Conservation (phyloP, 139 green algal species). For the Chlamydomonas sp. region DNA sequence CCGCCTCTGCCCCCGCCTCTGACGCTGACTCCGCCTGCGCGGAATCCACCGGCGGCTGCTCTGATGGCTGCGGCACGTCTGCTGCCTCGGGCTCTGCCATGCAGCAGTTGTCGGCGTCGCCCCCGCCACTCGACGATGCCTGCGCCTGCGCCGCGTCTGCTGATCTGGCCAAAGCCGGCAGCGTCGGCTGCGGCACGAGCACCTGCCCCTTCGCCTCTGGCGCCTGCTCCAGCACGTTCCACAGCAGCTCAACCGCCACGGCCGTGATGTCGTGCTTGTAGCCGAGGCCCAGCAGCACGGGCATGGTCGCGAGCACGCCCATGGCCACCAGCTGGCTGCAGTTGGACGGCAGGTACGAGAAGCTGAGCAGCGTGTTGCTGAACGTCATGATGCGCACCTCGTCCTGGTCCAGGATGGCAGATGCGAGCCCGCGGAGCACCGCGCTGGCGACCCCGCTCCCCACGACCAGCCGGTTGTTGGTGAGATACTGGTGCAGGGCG, state of each 20-base stretch:
- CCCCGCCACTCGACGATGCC: neutral
- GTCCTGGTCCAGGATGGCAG: constrained; percentile 3
- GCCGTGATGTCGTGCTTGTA: constrained; percentile 13
- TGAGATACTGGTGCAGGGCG: constrained; percentile 26
- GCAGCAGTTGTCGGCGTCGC: neutral
- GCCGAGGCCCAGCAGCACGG: constrained; percentile 16
- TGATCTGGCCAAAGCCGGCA: constrained; percentile 15
- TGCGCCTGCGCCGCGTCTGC: neutral
- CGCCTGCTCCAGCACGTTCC: constrained; percentile 32
- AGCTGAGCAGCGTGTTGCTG: neutral
- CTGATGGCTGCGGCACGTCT: neutral
- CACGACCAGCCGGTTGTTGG: constrained; percentile 12
- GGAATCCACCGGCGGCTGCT: too few relatives aligned
- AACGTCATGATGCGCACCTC: constrained; percentile 13
- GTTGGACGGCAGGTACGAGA: constrained; percentile 29
- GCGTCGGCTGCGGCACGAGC: constrained; percentile 10
- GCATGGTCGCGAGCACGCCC: constrained; percentile 24
- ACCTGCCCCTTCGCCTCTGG: constrained; percentile 6
- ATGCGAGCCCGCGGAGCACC: constrained; percentile 17
- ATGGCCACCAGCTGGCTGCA: constrained; percentile 14
- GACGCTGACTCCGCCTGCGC: too few relatives aligned
- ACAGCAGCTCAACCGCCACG: constrained; percentile 27
- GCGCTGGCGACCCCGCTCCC: constrained; percentile 20
- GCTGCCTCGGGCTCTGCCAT: neutral
- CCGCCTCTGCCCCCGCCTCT: too few relatives aligned